Evolutionary conservation across 78 protist species (phyloP).

Genomic region (Dictyostelium citrinum): DNA sequence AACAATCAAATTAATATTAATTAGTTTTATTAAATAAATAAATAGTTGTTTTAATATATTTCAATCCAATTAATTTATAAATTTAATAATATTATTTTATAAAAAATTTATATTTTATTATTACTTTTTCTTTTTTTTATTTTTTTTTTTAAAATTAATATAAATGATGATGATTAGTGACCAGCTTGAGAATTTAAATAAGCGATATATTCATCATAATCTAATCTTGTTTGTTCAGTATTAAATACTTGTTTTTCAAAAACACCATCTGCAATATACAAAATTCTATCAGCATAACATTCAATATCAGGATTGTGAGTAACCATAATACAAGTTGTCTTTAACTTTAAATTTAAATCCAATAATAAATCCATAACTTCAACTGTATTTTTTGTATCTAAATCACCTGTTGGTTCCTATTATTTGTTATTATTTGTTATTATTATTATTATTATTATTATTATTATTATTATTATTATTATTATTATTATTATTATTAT

Average conservation of each 20-base stretch:
- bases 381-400: conserved; percentile 93
- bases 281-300: conserved; percentile 95
- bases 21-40: not conserved
- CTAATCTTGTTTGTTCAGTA: conserved; percentile 82
- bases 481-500: no score
- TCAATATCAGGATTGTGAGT: conserved; percentile 97
- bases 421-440: no score
- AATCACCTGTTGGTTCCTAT: conserved; percentile 94
- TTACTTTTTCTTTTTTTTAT: not conserved
- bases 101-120: not conserved
- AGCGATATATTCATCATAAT: conserved; percentile 79
- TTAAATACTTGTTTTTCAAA: conserved; percentile 87
- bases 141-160: not conserved
- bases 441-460: no score
- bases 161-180: not conserved
- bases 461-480: no score
- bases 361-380: conserved; percentile 95
- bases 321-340: conserved; percentile 94
- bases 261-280: conserved; percentile 90
- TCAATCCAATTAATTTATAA: no score
- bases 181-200: conserved; percentile 63
- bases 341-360: conserved; percentile 78
- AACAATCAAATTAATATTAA: not conserved
- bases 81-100: not conserved
- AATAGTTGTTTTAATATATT: no score